Evolutionary conservation across 139 green algal species (phyloP), one percentile per base, ranked within the genome.

Genomic region (Coelastrella sp.): DNA sequence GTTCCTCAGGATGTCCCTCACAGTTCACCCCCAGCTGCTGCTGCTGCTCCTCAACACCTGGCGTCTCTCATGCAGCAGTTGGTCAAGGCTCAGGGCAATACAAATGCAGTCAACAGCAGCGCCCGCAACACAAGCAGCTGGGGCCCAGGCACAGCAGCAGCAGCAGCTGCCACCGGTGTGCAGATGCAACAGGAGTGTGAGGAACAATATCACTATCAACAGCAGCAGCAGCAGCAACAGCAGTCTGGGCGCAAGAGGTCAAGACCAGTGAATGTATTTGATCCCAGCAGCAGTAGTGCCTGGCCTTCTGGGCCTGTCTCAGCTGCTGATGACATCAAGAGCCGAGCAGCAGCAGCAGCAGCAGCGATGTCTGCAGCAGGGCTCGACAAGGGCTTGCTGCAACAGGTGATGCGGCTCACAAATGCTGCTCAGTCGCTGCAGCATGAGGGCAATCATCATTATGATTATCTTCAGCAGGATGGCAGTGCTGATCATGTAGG

Each of bases 161-260:
- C n/a, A 83, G 22, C 15, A 35, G 78, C 78, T 66, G 25, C 8
- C 70, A 83, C 78, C 8, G 14, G 59, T 10, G 15, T 83, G 78
- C 8, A 6, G 17, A 25, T 78, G 70, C 17, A 58, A 24, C 24
- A 57, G 9, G 74, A 80, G 5, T 19, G n/a, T 6, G 25, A 14
- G 7, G 74, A 57, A 0, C 25, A 80, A n/a, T 14, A 79, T 14
- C 63, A 66, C 15, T 73, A 57, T n/a, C 17, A 19, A 27, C 24
- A 20, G 59, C 60, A 87, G 7, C 79, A 72, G 49, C 79, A 84
- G 27, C 56, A 61, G 49, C 78, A 84, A 22, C 79, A 84, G 56
- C 78, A 84, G 78, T 56, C 66, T 49, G 49, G 68, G n/a, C 81
- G 65, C 22, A 60, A 73, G 58, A 56, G 27, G 79, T 57, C 79